Percentiles rank a stretch among this genome's conserved stretches.
These are phyloP conservation scores for Penicillium subrubescens DNA, from an alignment of 495 filamentous ascomycete genomes.

Conservation along the genomic window DNA sequence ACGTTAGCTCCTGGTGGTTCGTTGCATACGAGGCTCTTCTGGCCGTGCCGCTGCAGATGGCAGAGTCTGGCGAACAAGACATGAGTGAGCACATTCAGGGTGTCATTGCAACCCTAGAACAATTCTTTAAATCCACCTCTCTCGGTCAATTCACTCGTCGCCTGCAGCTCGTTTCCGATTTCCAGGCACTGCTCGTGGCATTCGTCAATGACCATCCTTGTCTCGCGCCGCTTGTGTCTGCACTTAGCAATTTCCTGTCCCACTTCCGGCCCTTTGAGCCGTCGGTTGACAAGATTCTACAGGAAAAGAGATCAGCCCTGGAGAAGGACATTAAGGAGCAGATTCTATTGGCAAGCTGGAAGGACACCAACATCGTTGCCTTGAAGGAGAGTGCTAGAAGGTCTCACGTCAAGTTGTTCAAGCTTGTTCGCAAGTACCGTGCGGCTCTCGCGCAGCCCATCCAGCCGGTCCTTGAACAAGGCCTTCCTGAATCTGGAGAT, in stretches of 20 bases:
- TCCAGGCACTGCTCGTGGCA: conserved; percentile 54
- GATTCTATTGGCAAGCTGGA: conserved; percentile 88
- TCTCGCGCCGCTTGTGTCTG: conserved; percentile 54
- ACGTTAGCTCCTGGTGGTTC: conserved; percentile 94
- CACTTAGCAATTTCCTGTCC: conserved; percentile 74
- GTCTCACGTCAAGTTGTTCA: conserved; percentile 91
- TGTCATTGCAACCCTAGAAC: conserved; percentile 69
- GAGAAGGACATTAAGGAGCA: conserved; percentile 90
- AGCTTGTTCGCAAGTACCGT: conserved; percentile 86
- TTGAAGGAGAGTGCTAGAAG: conserved; percentile 83
- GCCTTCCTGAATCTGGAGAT: conserved; percentile 57
- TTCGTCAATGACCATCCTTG: conserved; percentile 55
- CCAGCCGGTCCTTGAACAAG: conserved; percentile 61
- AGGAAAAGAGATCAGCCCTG: conserved; percentile 61
- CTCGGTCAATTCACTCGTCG: conserved; percentile 79
- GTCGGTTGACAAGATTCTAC: conserved; percentile 61
- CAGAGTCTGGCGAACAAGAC: conserved; percentile 54
- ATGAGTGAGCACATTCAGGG: conserved; percentile 64
- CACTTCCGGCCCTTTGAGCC: conserved; percentile 71
- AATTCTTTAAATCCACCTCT: conserved; percentile 72
- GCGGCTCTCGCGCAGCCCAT: conserved; percentile 72
- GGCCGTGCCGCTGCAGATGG: conserved; percentile 66
- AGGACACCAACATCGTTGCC: conserved; percentile 90
- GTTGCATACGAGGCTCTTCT: conserved; percentile 88
- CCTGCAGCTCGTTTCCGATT: conserved; percentile 69